phyloP scores from a whole-genome alignment of 2,329 filamentous ascomycete species.

The Zymoseptoria tritici region DNA sequence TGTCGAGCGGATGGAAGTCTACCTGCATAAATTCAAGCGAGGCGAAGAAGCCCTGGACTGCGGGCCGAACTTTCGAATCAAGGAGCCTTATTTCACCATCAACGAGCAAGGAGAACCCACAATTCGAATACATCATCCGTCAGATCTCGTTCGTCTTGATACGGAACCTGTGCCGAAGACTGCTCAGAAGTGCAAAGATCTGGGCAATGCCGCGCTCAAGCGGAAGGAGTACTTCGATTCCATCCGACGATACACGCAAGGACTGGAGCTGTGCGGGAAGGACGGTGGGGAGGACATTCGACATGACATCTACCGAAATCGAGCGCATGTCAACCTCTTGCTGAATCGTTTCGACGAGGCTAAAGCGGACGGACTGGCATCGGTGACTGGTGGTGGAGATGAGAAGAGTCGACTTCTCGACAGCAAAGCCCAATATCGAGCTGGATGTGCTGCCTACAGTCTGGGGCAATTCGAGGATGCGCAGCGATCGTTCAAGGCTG shows the following conservation, averaged over 20 bases:
- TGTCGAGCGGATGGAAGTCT: constrained; percentile 19
- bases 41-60: constrained; percentile 30
- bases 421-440: constrained; percentile 20
- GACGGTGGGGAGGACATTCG: neutral
- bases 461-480: constrained; percentile 14
- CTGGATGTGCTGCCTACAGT: constrained; percentile 21
- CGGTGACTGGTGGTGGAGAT: constrained; percentile 5
- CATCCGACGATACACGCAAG: constrained; percentile 15
- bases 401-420: constrained; percentile 8
- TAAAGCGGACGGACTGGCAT: constrained; percentile 4
- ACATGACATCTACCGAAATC: constrained; percentile 10
- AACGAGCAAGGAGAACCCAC: constrained; percentile 23
- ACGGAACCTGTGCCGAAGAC: neutral
- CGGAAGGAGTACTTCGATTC: constrained; percentile 16
- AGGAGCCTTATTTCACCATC: constrained; percentile 27
- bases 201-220: constrained; percentile 25
- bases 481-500: constrained; percentile 3
- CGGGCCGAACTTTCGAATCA: constrained; percentile 17
- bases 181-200: constrained; percentile 22
- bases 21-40: constrained; percentile 28
- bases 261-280: constrained; percentile 7
- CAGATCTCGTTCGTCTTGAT: constrained; percentile 15
- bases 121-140: constrained; percentile 25
- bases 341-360: constrained; percentile 9
- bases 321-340: constrained; percentile 9